Percentiles rank a stretch among this genome's conserved stretches.
Evolutionary conservation across 2,329 filamentous ascomycete genomes (phyloP).

Genomic region (Colletotrichum sp.): DNA sequence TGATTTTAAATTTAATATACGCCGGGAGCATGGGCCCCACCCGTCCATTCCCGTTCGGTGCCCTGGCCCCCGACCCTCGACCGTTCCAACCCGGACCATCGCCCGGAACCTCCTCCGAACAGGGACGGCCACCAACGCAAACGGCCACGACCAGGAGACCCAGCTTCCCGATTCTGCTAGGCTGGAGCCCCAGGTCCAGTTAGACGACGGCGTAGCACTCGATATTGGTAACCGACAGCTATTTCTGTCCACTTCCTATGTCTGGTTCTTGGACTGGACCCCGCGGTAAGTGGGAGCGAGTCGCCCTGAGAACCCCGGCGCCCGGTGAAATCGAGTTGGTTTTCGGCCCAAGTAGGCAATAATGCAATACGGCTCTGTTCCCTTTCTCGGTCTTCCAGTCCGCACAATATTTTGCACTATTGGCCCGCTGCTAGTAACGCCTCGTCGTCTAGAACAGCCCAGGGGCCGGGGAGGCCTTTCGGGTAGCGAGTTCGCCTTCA

Average conservation of each 20-base stretch:
- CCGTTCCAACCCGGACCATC: background rate
- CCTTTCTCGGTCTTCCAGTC: background rate
- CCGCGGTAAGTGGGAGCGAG: background rate
- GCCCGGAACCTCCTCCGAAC: background rate
- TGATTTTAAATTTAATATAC: conserved; percentile 12
- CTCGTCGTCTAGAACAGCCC: background rate
- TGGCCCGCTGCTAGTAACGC: background rate
- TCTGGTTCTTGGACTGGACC: background rate
- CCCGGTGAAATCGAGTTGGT: background rate
- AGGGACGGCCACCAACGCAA: conserved; percentile 3
- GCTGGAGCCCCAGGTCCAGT: background rate
- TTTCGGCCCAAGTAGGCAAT: background rate
- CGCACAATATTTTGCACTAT: background rate
- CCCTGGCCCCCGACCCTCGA: background rate
- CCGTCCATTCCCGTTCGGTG: background rate
- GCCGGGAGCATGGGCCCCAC: background rate
- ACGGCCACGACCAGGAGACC: background rate
- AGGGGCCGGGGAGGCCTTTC: background rate
- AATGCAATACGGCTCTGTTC: background rate
- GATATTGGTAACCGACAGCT: background rate
- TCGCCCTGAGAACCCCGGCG: background rate
- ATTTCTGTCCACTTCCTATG: background rate
- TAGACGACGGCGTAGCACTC: background rate
- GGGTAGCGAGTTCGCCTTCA: background rate
- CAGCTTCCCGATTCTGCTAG: background rate